These are phyloP conservation scores for Colletotrichum eremochloae DNA, from an alignment of 2,329 filamentous ascomycete species.

Conservation along the genomic window DNA sequence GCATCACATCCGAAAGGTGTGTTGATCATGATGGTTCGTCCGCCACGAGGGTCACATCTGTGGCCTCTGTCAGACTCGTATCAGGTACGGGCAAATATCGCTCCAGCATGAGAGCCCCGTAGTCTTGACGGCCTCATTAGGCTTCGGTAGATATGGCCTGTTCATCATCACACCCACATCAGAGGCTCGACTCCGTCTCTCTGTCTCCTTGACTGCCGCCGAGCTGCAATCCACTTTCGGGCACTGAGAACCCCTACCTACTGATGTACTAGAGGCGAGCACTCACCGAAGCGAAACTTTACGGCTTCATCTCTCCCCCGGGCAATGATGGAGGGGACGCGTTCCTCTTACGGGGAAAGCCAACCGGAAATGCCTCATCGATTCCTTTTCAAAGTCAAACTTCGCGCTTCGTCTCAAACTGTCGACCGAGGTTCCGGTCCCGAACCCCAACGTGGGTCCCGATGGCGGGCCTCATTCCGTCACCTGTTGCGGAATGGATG, in stretches of 20 bases:
- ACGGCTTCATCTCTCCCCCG: background rate
- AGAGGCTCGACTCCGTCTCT: background rate
- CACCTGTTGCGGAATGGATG: conserved; percentile 16
- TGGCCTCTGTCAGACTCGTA: background rate
- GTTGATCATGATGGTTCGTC: conserved; percentile 2
- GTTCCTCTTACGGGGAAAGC: background rate
- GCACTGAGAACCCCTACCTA: background rate
- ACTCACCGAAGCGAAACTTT: background rate
- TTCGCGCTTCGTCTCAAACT: background rate
- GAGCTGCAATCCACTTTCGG: background rate
- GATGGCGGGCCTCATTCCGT: conserved; percentile 17
- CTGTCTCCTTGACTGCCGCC: background rate
- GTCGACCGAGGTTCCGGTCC: background rate
- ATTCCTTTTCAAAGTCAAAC: background rate
- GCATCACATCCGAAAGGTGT: background rate
- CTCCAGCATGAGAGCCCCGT: background rate
- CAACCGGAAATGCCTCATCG: background rate
- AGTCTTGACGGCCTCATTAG: background rate
- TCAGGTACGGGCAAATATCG: background rate
- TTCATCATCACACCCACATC: background rate
- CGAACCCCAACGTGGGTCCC: background rate
- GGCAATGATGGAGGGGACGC: background rate
- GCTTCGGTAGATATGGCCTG: background rate
- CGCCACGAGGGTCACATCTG: background rate
- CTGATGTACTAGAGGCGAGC: too few relatives aligned